A percentile compares a stretch with the other conserved stretches of the same genome.
These are phyloP conservation scores for Sarcomyxa edulis DNA, from an alignment of 768 basidiomycete species.

Conservation along the genomic window DNA sequence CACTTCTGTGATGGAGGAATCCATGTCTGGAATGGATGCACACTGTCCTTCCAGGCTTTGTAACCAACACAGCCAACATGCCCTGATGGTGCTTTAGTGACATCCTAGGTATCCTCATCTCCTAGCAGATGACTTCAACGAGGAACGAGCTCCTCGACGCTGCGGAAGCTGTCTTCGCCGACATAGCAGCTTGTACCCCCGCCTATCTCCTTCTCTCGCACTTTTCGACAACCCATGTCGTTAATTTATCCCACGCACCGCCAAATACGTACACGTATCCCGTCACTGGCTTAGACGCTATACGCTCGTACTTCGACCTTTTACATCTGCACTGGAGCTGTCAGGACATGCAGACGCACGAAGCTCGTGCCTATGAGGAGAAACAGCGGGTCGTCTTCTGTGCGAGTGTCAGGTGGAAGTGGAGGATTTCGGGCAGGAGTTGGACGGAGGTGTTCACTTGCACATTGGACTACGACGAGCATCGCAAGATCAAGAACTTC, in stretches of 20 bases:
- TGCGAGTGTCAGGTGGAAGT: conserved; percentile 41
- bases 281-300: conserved; percentile 35
- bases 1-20: too few relatives aligned
- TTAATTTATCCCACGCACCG: conserved; percentile 7
- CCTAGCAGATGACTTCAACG: too few relatives aligned
- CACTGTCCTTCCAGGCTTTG: too few relatives aligned
- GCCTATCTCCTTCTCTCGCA: background rate
- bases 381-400: conserved; percentile 24
- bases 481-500: conserved; percentile 34
- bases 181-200: background rate
- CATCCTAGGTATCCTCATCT: too few relatives aligned
- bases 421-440: conserved; percentile 34
- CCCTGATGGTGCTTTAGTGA: too few relatives aligned
- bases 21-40: too few relatives aligned
- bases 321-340: conserved; percentile 39
- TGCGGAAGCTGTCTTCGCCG: conserved; percentile 4
- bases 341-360: conserved; percentile 19
- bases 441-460: conserved; percentile 43
- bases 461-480: conserved; percentile 39
- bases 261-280: conserved; percentile 19
- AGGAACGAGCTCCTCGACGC: conserved; percentile 3
- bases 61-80: too few relatives aligned
- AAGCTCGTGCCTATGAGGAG: conserved; percentile 17
- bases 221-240: conserved; percentile 6
- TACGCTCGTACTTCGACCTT: conserved; percentile 47